Evolutionary conservation across 805 yeast genomes (phyloP).

Genomic region (Candida silvatica): DNA sequence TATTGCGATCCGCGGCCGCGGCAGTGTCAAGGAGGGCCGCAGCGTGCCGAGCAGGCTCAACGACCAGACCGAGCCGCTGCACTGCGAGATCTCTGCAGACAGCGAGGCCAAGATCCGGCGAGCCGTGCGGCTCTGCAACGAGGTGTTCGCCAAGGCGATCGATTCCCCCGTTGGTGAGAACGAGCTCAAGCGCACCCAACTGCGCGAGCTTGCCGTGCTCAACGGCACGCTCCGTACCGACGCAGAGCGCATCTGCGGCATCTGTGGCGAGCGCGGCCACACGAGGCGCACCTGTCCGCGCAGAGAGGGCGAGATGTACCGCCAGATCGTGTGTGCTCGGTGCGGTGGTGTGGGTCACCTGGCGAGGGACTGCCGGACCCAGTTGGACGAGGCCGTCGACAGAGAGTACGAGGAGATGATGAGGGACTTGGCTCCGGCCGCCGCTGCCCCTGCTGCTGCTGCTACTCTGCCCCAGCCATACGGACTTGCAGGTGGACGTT

Average conservation of each 20-base stretch:
- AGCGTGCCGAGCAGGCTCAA: conserved; percentile 38
- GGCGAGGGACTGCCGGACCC: conserved; percentile 72
- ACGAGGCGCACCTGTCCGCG: conserved; percentile 57
- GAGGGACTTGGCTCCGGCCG: conserved; percentile 38
- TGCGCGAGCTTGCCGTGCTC: conserved; percentile 83
- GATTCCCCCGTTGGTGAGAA: conserved; percentile 90
- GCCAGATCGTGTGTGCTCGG: conserved; percentile 56
- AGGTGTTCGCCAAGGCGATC: conserved; percentile 74
- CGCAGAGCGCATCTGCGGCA: conserved; percentile 50
- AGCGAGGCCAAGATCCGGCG: conserved; percentile 64
- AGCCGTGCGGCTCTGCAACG: conserved; percentile 68
- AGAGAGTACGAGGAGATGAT: conserved; percentile 43
- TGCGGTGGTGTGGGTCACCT: conserved; percentile 86
- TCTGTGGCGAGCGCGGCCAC: conserved; percentile 64
- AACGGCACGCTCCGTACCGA: conserved; percentile 87
- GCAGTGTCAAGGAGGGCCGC: conserved; percentile 87
- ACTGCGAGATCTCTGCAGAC: conserved; percentile 81
- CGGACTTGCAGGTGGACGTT: neutral
- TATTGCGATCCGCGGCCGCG: conserved; percentile 89
- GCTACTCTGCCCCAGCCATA: neutral
- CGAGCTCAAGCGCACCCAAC: conserved; percentile 82
- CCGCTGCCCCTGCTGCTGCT: conserved; percentile 1
- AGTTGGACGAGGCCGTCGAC: conserved; percentile 23
- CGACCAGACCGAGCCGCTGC: conserved; percentile 76
- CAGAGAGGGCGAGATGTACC: conserved; percentile 32